phyloP scores from a whole-genome alignment of 2,329 filamentous ascomycete genomes.

The Raffaelea arxii region DNA sequence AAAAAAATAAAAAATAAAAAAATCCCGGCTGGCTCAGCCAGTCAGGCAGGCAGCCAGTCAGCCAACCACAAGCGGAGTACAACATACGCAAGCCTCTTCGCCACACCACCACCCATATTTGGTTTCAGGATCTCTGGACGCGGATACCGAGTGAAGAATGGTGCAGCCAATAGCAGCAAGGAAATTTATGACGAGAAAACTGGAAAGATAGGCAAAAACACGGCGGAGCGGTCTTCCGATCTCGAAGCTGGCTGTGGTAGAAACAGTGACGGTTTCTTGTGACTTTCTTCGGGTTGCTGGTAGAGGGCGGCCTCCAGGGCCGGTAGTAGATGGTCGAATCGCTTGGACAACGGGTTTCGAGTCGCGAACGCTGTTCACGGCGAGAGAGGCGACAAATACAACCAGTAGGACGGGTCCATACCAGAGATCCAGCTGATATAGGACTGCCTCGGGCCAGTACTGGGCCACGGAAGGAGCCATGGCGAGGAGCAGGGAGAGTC shows the following conservation, averaged over 20 bases:
- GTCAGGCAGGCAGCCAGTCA: neutral
- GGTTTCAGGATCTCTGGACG: conserved; percentile 32
- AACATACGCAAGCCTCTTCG: conserved; percentile 32
- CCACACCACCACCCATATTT: conserved; percentile 70
- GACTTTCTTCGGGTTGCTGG: conserved; percentile 54
- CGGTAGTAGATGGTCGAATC: conserved; percentile 43
- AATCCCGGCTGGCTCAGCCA: neutral
- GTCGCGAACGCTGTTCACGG: conserved; percentile 42
- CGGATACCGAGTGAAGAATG: conserved; percentile 61
- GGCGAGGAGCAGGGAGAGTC: conserved; percentile 9
- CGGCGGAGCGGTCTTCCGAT: conserved; percentile 59
- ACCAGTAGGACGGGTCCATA: conserved; percentile 44
- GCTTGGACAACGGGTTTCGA: conserved; percentile 39
- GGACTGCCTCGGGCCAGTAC: conserved; percentile 30
- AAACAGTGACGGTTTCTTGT: conserved; percentile 18
- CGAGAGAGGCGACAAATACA: conserved; percentile 39
- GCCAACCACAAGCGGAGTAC: too few species aligned
- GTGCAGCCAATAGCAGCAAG: conserved; percentile 64
- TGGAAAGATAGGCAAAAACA: conserved; percentile 66
- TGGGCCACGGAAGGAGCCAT: conserved; percentile 11
- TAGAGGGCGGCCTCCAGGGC: conserved; percentile 83
- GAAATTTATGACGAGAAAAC: conserved; percentile 64
- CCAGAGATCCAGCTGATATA: conserved; percentile 37
- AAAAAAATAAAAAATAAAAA: neutral
- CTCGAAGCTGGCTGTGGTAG: conserved; percentile 20